Percentiles rank a stretch among this genome's conserved stretches.
Evolutionary conservation across 352 stramenopile species (phyloP).

Genomic region (Detonula confervacea): DNA sequence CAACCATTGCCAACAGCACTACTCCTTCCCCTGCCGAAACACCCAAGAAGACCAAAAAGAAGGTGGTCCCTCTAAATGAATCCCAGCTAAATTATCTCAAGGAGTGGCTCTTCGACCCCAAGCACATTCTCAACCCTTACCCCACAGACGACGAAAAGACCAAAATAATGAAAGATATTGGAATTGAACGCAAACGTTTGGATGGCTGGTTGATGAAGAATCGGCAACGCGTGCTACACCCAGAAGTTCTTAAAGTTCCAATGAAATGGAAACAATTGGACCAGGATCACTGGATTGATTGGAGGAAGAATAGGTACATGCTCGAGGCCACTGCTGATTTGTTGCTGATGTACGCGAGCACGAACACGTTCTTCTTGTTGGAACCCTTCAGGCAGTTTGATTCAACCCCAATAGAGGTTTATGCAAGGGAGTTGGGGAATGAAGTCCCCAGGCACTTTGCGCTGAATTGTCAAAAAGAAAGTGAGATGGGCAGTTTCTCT

Average conservation of each 20-base stretch:
- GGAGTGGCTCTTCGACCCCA: conserved; percentile 52
- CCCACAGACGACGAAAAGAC: conserved; percentile 57
- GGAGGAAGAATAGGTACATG: conserved; percentile 73
- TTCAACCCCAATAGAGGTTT: conserved; percentile 85
- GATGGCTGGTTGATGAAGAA: conserved; percentile 57
- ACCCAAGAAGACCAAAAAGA: conserved; percentile 52
- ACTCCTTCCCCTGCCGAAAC: too few relatives aligned
- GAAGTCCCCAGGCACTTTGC: conserved; percentile 57
- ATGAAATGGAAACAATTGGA: conserved; percentile 48
- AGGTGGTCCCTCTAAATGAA: conserved; percentile 27
- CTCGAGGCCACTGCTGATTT: conserved; percentile 87
- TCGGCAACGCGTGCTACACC: conserved; percentile 40
- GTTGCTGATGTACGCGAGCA: conserved; percentile 87
- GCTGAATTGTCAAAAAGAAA: conserved; percentile 11
- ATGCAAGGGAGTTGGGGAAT: conserved; percentile 76
- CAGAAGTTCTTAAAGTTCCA: conserved; percentile 28
- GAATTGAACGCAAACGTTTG: conserved; percentile 49
- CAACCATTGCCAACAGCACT: conserved; percentile 1
- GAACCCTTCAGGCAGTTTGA: conserved; percentile 77
- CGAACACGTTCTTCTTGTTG: conserved; percentile 86
- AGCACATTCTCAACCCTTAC: conserved; percentile 58
- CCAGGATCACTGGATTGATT: conserved; percentile 39
- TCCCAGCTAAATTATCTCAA: conserved; percentile 51
- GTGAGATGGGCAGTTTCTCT: background rate
- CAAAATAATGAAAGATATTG: conserved; percentile 51